A percentile compares a stretch with the other conserved stretches of the same genome.
Evolutionary conservation across 345 rosid genomes (phyloP).

Genomic region (Arabis alpina): DNA sequence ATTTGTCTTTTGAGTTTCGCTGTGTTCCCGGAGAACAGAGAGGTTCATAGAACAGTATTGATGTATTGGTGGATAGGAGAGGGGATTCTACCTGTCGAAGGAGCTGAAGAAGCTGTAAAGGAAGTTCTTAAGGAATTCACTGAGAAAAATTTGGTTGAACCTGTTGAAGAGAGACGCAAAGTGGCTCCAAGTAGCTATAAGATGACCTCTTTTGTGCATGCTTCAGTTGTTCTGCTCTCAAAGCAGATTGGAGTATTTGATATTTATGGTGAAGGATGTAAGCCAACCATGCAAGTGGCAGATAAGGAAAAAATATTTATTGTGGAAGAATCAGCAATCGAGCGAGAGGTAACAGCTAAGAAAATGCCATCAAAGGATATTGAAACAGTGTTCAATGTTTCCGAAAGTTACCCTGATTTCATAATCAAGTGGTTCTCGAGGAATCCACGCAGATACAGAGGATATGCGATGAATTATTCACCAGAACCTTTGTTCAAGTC

Average conservation of each 20-base stretch:
- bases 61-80: slow-evolving; percentile 54
- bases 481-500: background rate
- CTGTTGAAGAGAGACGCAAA: slow-evolving; percentile 39
- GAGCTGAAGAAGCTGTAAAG: slow-evolving; percentile 26
- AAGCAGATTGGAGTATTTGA: slow-evolving; percentile 21
- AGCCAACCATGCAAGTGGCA: slow-evolving; percentile 28
- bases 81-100: slow-evolving; percentile 8
- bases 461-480: background rate
- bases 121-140: slow-evolving; percentile 32
- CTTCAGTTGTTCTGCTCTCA: slow-evolving; percentile 44
- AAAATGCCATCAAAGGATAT: background rate
- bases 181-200: slow-evolving; percentile 38
- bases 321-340: slow-evolving; percentile 19
- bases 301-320: slow-evolving; percentile 45
- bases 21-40: slow-evolving; percentile 50
- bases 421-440: background rate
- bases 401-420: too few species aligned
- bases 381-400: too few species aligned
- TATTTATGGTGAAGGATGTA: slow-evolving; percentile 20
- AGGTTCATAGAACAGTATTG: slow-evolving; percentile 47
- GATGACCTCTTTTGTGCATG: slow-evolving; percentile 48
- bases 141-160: slow-evolving; percentile 39
- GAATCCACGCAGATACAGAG: background rate
- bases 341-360: background rate
- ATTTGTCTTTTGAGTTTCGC: slow-evolving; percentile 50